Conservation (phyloP, 2,329 filamentous ascomycete genomes). For the Xylaria sp. region DNA sequence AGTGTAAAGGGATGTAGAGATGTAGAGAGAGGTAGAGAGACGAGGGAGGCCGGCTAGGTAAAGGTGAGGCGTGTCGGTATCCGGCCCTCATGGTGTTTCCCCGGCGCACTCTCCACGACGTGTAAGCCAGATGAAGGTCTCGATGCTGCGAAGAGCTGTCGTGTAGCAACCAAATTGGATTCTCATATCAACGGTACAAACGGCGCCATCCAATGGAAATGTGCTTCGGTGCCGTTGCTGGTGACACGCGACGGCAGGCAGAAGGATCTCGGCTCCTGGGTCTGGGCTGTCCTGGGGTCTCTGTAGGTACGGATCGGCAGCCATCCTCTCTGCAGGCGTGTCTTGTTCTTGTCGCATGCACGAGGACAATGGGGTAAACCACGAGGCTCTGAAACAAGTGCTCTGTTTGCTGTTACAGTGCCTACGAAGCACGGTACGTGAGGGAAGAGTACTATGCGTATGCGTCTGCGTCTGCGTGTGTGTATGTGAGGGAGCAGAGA, state of each 20-base stretch:
- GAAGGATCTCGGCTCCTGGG: constrained; percentile 37
- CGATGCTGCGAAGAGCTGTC: constrained; percentile 44
- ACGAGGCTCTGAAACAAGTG: constrained; percentile 35
- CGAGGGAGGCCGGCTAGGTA: background rate
- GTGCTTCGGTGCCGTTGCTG: constrained; percentile 25
- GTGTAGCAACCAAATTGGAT: constrained; percentile 46
- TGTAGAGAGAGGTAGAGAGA: constrained; percentile 19
- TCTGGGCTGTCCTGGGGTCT: constrained; percentile 10
- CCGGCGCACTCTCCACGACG: constrained; percentile 37
- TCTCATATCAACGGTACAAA: constrained; percentile 42
- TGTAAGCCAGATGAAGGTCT: constrained; percentile 36
- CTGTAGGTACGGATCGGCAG: constrained; percentile 36
- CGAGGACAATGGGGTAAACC: constrained; percentile 24
- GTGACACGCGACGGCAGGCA: constrained; percentile 40
- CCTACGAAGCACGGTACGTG: background rate
- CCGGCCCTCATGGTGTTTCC: constrained; percentile 31
- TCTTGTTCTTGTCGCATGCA: constrained; percentile 22
- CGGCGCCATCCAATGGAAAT: constrained; percentile 44
- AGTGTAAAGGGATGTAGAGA: background rate
- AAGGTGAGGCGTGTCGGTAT: constrained; percentile 43
- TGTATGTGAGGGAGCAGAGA: no score
- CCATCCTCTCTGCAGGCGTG: constrained; percentile 32
- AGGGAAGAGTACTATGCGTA: no score
- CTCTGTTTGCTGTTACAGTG: constrained; percentile 28
- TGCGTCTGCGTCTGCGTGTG: no score